Evolutionary conservation across 495 filamentous ascomycete species (phyloP).

Genomic region (Symbiotaphrina buchneri): DNA sequence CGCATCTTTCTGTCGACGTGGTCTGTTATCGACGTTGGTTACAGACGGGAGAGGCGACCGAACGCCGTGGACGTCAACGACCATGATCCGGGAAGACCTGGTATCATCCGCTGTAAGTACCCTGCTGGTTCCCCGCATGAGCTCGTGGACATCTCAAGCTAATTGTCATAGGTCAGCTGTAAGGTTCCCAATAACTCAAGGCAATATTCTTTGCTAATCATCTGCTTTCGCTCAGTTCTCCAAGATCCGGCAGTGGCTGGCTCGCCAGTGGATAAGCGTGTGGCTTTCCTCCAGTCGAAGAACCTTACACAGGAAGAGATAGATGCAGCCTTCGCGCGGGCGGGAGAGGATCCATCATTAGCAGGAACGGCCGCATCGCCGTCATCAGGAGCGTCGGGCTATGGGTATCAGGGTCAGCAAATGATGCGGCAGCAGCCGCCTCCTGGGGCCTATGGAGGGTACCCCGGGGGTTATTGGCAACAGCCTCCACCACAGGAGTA

Average conservation of each 20-base stretch:
- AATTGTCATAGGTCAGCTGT: conserved; percentile 6
- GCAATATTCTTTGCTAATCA: conserved; percentile 4
- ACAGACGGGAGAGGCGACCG: too few relatives aligned
- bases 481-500: conserved; percentile 43
- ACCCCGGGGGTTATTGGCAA: conserved; percentile 44
- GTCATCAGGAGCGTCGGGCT: conserved; percentile 9
- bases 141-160: conserved; percentile 6
- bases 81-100: conserved; percentile 56
- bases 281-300: conserved; percentile 89
- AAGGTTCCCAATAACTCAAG: conserved; percentile 4
- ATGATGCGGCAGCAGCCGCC: conserved; percentile 26
- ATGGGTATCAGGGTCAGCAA: conserved; percentile 15
- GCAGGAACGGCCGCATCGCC: conserved; percentile 14
- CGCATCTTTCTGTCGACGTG: too few relatives aligned
- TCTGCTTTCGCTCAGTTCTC: conserved; percentile 40
- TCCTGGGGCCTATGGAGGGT: conserved; percentile 42
- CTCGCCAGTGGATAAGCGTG: conserved; percentile 75
- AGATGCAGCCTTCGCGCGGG: conserved; percentile 57
- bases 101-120: conserved; percentile 55
- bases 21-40: too few relatives aligned
- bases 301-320: conserved; percentile 94
- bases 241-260: conserved; percentile 80
- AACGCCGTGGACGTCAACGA: too few relatives aligned
- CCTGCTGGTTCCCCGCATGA: conserved; percentile 1
- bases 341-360: conserved; percentile 25